A percentile compares a stretch with the other conserved stretches of the same genome.
Evolutionary conservation across 2,329 filamentous ascomycete species (phyloP).

Genomic region (Westerdykella sp.): DNA sequence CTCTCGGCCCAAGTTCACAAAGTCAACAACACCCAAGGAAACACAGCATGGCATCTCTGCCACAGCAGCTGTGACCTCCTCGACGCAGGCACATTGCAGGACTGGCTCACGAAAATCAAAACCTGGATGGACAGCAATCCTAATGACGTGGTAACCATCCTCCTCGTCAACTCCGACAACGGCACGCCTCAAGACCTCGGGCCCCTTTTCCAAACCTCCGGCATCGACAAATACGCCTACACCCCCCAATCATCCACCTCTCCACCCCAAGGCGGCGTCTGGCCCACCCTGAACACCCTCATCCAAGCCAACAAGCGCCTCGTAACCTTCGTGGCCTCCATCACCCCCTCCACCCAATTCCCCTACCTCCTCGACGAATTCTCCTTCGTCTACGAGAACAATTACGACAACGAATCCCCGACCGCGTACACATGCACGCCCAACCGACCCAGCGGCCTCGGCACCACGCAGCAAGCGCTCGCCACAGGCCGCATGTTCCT

Average conservation of each 20-base stretch:
- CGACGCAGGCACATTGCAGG: conserved; percentile 60
- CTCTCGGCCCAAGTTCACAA: conserved; percentile 68
- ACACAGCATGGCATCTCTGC: conserved; percentile 56
- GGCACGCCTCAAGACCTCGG: conserved; percentile 52
- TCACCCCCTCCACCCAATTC: conserved; percentile 32
- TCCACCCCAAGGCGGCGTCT: conserved; percentile 44
- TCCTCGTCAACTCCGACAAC: conserved; percentile 65
- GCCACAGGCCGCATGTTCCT: conserved; percentile 59
- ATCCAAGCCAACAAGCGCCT: conserved; percentile 60
- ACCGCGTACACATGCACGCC: conserved; percentile 67
- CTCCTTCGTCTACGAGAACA: conserved; percentile 65
- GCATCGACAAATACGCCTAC: conserved; percentile 57
- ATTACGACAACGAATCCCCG: conserved; percentile 57
- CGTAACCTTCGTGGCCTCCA: conserved; percentile 61
- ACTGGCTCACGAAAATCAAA: conserved; percentile 60
- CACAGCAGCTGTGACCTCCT: conserved; percentile 62
- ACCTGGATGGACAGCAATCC: conserved; percentile 63
- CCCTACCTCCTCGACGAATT: conserved; percentile 61
- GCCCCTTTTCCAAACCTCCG: conserved; percentile 41
- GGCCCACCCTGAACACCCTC: conserved; percentile 67
- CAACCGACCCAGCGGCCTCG: conserved; percentile 55
- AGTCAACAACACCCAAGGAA: conserved; percentile 36
- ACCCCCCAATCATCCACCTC: conserved; percentile 35
- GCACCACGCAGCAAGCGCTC: conserved; percentile 41
- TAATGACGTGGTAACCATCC: conserved; percentile 68